phyloP scores from a whole-genome alignment of 2,329 filamentous ascomycete genomes.

The Coniochaeta pulveracea region DNA sequence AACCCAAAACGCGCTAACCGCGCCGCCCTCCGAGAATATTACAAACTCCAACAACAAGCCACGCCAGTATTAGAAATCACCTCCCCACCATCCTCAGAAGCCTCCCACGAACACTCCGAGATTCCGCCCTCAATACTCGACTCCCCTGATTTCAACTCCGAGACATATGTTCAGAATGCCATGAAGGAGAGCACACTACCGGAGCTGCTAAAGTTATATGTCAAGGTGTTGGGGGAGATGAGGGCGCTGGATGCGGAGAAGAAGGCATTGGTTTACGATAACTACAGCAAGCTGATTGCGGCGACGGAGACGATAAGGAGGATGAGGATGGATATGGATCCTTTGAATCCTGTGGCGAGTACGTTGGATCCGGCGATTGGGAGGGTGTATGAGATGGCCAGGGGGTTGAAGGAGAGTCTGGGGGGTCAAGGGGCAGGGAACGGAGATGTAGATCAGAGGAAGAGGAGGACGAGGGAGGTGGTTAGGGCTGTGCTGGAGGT shows the following conservation, averaged over 20 bases:
- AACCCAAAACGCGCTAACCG: slow-evolving; percentile 62
- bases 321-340: slow-evolving; percentile 76
- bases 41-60: slow-evolving; percentile 55
- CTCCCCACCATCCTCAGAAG: slow-evolving; percentile 21
- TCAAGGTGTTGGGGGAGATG: slow-evolving; percentile 67
- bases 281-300: slow-evolving; percentile 93
- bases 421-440: slow-evolving; percentile 32
- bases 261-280: slow-evolving; percentile 95
- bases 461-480: slow-evolving; percentile 36
- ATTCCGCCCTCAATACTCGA: slow-evolving; percentile 65
- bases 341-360: slow-evolving; percentile 60
- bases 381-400: slow-evolving; percentile 57
- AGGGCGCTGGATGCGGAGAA: slow-evolving; percentile 87
- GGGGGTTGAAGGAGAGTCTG: slow-evolving; percentile 39
- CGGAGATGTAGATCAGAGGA: slow-evolving; percentile 21
- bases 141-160: slow-evolving; percentile 56
- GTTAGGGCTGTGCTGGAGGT: slow-evolving; percentile 52
- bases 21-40: slow-evolving; percentile 84
- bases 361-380: slow-evolving; percentile 64
- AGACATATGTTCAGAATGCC: slow-evolving; percentile 52
- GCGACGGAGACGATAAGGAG: slow-evolving; percentile 84
- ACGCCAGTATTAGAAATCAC: slow-evolving; percentile 31
- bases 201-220: slow-evolving; percentile 60
- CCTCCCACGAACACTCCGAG: slow-evolving; percentile 31
- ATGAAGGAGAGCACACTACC: slow-evolving; percentile 53